phyloP scores from a whole-genome alignment of 169 alveolate genomes.

The Pseudocohnilembus persalinus region DNA sequence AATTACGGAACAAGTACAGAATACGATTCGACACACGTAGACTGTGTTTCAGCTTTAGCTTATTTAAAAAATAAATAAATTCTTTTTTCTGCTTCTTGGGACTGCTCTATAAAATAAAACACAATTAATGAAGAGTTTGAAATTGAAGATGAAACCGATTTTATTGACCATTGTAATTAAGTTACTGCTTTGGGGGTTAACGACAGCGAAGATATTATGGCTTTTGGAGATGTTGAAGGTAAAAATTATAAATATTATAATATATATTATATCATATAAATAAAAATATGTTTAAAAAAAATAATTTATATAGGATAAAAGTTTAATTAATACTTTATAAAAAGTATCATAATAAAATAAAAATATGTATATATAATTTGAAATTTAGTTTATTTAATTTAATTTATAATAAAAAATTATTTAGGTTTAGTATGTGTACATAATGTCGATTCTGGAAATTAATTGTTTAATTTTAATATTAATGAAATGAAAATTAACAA shows the following conservation, averaged over 20 bases:
- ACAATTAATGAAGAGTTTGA: conserved; percentile 21
- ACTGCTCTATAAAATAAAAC: conserved; percentile 38
- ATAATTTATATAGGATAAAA: background rate
- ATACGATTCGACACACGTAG: conserved; percentile 15
- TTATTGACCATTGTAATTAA: conserved; percentile 38
- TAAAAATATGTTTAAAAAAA: no score
- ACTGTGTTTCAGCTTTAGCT: conserved; percentile 26
- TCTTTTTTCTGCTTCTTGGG: conserved; percentile 45
- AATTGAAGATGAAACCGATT: conserved; percentile 29
- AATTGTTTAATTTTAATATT: background rate
- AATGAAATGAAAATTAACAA: conserved; percentile 8
- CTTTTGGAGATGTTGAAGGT: conserved; percentile 51
- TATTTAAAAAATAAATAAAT: conserved; percentile 12
- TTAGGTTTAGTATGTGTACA: conserved; percentile 3
- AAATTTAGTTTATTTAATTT: no score
- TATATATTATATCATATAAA: background rate
- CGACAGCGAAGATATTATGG: conserved; percentile 28
- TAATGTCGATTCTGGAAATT: background rate
- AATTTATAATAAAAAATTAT: no score
- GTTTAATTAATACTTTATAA: background rate
- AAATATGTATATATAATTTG: background rate
- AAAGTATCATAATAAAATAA: background rate
- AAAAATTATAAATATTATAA: background rate
- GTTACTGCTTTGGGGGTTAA: conserved; percentile 25
- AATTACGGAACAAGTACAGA: conserved; percentile 42